Evolutionary conservation across 495 filamentous ascomycete species (phyloP).

Genomic region (Penicillium alfredii): DNA sequence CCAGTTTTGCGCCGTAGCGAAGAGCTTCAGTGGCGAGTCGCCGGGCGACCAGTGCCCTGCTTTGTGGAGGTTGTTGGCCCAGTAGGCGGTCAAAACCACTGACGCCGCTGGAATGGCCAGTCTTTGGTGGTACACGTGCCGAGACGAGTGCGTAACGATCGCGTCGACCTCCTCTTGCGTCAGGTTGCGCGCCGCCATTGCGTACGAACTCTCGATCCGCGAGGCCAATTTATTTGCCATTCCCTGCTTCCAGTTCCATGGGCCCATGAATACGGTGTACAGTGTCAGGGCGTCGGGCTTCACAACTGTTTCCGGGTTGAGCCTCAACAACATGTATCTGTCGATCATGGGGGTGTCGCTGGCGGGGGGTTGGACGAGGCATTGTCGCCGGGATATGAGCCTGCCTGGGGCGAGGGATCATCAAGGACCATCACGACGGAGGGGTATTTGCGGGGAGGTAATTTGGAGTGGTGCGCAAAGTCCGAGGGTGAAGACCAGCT

Average conservation of each 20-base stretch:
- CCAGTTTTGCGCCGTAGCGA: constrained; percentile 1
- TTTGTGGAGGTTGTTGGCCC: no score
- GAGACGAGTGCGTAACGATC: constrained; percentile 18
- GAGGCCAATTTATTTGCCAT: constrained; percentile 5
- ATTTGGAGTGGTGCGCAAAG: no score
- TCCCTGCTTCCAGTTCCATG: constrained; percentile 12
- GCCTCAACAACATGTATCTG: constrained; percentile 8
- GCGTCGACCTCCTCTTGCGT: constrained; percentile 37
- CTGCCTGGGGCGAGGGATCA: constrained; percentile 18
- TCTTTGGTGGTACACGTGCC: constrained; percentile 15
- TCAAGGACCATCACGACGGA: constrained; percentile 20
- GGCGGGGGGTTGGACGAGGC: constrained; percentile 2
- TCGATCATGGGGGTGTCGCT: constrained; percentile 5
- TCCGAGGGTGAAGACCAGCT: no score
- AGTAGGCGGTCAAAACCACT: no score
- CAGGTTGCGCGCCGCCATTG: constrained; percentile 18
- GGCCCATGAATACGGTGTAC: constrained; percentile 27
- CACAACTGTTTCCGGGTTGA: constrained; percentile 16
- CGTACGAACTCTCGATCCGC: constrained; percentile 16
- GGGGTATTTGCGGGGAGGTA: not conserved
- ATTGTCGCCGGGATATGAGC: constrained; percentile 1
- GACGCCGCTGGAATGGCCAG: no score
- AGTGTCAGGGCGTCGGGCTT: constrained; percentile 24
- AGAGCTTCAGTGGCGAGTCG: constrained; percentile 2
- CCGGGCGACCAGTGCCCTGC: no score